phyloP scores from a whole-genome alignment of 2,329 filamentous ascomycete species.

The Claviceps fusiformis region DNA sequence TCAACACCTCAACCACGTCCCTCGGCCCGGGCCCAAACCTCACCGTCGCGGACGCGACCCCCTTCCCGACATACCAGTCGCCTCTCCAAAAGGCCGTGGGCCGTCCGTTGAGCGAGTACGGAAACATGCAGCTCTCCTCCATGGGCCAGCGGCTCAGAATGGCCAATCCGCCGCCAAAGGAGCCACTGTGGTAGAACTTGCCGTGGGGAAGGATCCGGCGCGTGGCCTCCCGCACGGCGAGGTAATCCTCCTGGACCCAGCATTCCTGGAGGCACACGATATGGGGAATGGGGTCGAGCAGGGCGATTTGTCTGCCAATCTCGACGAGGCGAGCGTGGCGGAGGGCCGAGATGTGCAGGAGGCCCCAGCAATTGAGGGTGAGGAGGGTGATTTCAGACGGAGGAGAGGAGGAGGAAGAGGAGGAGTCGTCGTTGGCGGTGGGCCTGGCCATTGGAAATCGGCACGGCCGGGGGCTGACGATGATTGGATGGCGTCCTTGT shows the following conservation, averaged over 20 bases:
- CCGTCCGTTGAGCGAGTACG: conserved; percentile 82
- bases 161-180: conserved; percentile 78
- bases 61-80: conserved; percentile 95
- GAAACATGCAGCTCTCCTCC: conserved; percentile 72
- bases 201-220: conserved; percentile 67
- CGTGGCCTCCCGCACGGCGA: conserved; percentile 60
- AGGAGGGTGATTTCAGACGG: conserved; percentile 60
- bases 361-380: conserved; percentile 93
- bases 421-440: conserved; percentile 12
- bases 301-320: conserved; percentile 69
- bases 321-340: conserved; percentile 66
- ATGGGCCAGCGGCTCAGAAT: conserved; percentile 90
- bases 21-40: conserved; percentile 49
- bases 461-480: no score
- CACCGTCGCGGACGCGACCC: conserved; percentile 72
- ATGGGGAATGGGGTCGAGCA: conserved; percentile 53
- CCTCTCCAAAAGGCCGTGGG: conserved; percentile 89
- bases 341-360: conserved; percentile 71
- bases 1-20: conserved; percentile 77
- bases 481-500: neutral
- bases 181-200: conserved; percentile 85
- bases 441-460: neutral
- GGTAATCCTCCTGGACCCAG: conserved; percentile 79
- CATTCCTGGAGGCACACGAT: conserved; percentile 94
- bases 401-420: conserved; percentile 18